These are phyloP conservation scores for Schizonepeta tenuifolia DNA, from an alignment of 257 asterid genomes.

Conservation along the genomic window DNA sequence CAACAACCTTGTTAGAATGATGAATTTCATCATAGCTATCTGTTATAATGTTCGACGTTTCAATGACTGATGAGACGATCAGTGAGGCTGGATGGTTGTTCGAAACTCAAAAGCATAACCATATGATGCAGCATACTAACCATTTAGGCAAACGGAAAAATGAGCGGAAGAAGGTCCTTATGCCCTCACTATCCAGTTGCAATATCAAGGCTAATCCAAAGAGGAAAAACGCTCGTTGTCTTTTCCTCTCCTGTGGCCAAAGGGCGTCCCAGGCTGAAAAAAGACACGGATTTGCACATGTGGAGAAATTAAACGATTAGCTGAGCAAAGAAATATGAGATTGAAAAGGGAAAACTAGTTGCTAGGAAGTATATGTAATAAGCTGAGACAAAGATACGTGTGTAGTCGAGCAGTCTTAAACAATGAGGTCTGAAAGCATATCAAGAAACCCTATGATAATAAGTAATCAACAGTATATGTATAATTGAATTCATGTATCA, in stretches of 20 bases:
- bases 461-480: constrained; percentile 1
- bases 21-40: not conserved
- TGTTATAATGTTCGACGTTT: not conserved
- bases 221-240: constrained; percentile 93
- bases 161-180: constrained; percentile 79
- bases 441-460: not conserved
- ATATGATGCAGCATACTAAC: constrained; percentile 28
- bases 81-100: not conserved
- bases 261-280: constrained; percentile 93
- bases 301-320: not conserved
- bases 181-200: constrained; percentile 87
- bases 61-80: not conserved
- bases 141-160: constrained; percentile 91
- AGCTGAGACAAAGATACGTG: not conserved
- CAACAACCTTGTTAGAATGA: constrained; percentile 17
- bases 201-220: constrained; percentile 95
- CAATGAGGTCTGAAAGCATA: not conserved
- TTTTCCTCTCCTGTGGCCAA: constrained; percentile 95
- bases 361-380: not conserved
- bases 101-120: constrained; percentile 6
- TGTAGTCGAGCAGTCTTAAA: not conserved
- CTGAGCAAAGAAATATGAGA: not conserved
- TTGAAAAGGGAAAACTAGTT: not conserved
- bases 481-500: not conserved
- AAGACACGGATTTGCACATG: not conserved